Base-by-base conservation (phyloP, 164 flowering plant species). In the Magnolia kwangsiensis region DNA sequence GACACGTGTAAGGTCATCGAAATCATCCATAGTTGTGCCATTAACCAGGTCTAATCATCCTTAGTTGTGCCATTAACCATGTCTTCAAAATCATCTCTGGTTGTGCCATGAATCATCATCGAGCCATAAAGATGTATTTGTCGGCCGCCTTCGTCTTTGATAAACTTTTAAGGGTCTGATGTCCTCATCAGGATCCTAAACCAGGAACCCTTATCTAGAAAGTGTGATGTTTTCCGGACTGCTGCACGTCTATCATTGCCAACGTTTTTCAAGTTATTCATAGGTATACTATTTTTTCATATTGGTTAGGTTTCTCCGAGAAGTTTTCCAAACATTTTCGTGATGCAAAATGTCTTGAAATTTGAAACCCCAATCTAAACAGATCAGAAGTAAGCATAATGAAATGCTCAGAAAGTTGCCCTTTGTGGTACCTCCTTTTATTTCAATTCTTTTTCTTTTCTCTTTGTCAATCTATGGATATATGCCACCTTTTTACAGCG, bases 231-330 rank as follows among this genome's bases (percentile, higher is more conserved):
- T 78, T 85, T 87, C 74, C 73, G 76, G 84, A 90, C 95, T 29
- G 82, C 86, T 75, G 96, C 91, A 73, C 90, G 90, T 1, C 87
- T 98, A 51, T 86, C 94, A 50, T 86, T 96, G 75, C 99, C 98
- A 8, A 88, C 96, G n/a, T 75, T 93, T 73, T 96, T 92, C 81
- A 92, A 85, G 83, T 78, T 96, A 86, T 96, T 88, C 80, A 94
- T 98, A 27, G 99, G 99, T 94, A 80, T 70, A 63, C 8, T 19
- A 65, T 67, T 80, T 68, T 63, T 63, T 45, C 8, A n/a, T 71
- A 59, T 23, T 21, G 49, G 61, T 50, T 20, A 67, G 13, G 24
- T 67, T 71, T 37, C 45, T 69, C 23, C 51, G 20, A 76, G 69
- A 45, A 27, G 55, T 70, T 59, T 27, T 29, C n/a, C 18, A 13